phyloP scores from a whole-genome alignment of 768 basidiomycete genomes.

The Fomitopsis serialis region DNA sequence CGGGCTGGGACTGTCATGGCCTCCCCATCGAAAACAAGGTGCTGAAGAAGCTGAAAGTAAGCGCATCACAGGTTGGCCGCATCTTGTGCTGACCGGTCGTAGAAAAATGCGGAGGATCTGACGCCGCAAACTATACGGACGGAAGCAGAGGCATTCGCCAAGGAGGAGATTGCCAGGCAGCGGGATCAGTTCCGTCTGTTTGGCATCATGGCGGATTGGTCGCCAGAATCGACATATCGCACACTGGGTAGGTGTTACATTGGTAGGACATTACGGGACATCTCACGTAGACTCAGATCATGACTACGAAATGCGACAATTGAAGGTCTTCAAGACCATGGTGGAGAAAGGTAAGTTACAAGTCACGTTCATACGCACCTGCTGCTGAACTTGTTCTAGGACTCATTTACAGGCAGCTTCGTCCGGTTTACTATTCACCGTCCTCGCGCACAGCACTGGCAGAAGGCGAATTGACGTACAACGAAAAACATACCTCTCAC shows the following conservation, averaged over 20 bases:
- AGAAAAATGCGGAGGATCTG: slow-evolving; percentile 43
- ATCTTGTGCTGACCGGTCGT: slow-evolving; percentile 23
- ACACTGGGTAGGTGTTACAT: slow-evolving; percentile 61
- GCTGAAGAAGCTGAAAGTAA: slow-evolving; percentile 66
- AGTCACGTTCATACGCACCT: neutral
- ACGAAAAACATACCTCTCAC: slow-evolving; percentile 82
- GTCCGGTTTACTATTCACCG: slow-evolving; percentile 93
- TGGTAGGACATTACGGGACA: neutral
- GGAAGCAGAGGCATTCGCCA: slow-evolving; percentile 68
- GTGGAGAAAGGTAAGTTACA: slow-evolving; percentile 62
- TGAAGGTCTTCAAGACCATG: slow-evolving; percentile 83
- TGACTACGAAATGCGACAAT: slow-evolving; percentile 82
- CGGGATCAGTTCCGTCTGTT: slow-evolving; percentile 74
- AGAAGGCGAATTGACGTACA: slow-evolving; percentile 90
- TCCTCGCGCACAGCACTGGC: slow-evolving; percentile 92
- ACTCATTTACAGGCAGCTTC: slow-evolving; percentile 78
- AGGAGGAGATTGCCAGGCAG: slow-evolving; percentile 69
- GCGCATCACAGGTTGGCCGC: slow-evolving; percentile 11
- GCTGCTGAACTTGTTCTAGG: slow-evolving; percentile 35
- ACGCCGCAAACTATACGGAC: slow-evolving; percentile 43
- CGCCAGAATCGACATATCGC: slow-evolving; percentile 63
- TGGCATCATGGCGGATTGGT: slow-evolving; percentile 93
- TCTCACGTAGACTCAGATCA: slow-evolving; percentile 49
- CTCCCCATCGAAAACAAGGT: slow-evolving; percentile 96
- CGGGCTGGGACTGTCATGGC: slow-evolving; percentile 98